Percentiles rank a stretch among this genome's conserved stretches.
Conservation (phyloP, 495 filamentous ascomycete species). For the Penicilliopsis zonata region DNA sequence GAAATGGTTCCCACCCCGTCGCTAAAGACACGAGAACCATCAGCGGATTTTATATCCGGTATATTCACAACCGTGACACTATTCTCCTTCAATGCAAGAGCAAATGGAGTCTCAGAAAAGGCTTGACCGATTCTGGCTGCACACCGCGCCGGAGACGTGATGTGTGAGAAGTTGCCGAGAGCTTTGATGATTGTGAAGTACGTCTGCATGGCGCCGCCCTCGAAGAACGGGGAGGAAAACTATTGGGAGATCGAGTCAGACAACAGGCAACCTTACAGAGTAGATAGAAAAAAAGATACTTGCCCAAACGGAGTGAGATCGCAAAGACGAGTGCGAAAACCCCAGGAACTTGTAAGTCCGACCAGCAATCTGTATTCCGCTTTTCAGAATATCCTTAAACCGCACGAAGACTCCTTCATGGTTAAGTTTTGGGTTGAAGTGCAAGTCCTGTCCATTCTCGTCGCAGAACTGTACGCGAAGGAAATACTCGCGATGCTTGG, state of each 20-base stretch:
- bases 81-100: constrained; percentile 20
- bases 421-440: constrained; percentile 40
- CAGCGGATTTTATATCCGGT: constrained; percentile 23
- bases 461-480: constrained; percentile 61
- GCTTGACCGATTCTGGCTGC: constrained; percentile 77
- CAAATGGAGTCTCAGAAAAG: constrained; percentile 59
- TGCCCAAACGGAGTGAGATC: constrained; percentile 49
- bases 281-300: background rate
- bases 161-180: constrained; percentile 53
- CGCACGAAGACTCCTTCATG: constrained; percentile 38
- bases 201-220: constrained; percentile 26
- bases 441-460: constrained; percentile 55
- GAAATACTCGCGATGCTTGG: constrained; percentile 50
- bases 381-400: constrained; percentile 44
- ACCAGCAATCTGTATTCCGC: constrained; percentile 50
- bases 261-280: background rate
- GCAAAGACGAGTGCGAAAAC: constrained; percentile 70
- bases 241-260: constrained; percentile 2
- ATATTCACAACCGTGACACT: constrained; percentile 13
- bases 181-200: constrained; percentile 41
- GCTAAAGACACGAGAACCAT: constrained; percentile 47
- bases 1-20: constrained; percentile 73
- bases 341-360: constrained; percentile 57
- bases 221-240: constrained; percentile 57
- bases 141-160: constrained; percentile 58